Percentiles rank a stretch among this genome's conserved stretches.
These are phyloP conservation scores for Rhynchospora tenuis DNA, from an alignment of 176 grass and related monocot species.

Conservation along the genomic window DNA sequence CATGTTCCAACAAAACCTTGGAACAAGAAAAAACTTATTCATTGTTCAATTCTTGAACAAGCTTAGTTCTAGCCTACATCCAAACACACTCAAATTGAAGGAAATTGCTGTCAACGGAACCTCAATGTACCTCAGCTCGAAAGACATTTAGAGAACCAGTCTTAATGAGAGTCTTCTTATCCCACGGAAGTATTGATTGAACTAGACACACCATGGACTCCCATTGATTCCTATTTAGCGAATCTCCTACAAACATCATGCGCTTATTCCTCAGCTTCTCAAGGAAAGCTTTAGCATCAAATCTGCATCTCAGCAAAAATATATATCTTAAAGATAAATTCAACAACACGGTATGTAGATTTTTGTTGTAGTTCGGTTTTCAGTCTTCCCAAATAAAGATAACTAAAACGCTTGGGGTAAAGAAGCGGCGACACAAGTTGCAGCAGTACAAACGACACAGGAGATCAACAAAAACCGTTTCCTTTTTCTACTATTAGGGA, in stretches of 20 bases:
- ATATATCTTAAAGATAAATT: not conserved
- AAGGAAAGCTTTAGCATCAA: slow-evolving; percentile 27
- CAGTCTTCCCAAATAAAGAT: not conserved
- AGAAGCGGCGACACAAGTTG: not conserved
- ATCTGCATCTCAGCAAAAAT: slow-evolving; percentile 14
- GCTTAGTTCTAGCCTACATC: too few species aligned
- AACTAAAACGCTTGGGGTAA: not conserved
- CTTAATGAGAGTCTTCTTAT: slow-evolving; percentile 26
- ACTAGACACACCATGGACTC: slow-evolving; percentile 44
- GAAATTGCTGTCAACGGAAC: not conserved
- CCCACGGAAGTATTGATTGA: slow-evolving; percentile 25
- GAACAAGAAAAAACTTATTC: too few species aligned
- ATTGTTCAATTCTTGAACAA: too few species aligned
- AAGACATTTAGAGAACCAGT: slow-evolving; percentile 26
- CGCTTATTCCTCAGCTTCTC: slow-evolving; percentile 32
- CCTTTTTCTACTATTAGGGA: not conserved
- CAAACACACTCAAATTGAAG: not conserved
- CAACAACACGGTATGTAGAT: not conserved
- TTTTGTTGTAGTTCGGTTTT: not conserved
- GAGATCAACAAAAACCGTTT: not conserved
- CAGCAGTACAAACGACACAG: not conserved
- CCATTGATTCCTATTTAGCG: slow-evolving; percentile 40
- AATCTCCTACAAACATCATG: slow-evolving; percentile 41
- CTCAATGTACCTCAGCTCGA: slow-evolving; percentile 20
- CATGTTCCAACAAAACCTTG: too few species aligned